Conservation (phyloP, 306 rosid species). For the Vigna mungo region DNA sequence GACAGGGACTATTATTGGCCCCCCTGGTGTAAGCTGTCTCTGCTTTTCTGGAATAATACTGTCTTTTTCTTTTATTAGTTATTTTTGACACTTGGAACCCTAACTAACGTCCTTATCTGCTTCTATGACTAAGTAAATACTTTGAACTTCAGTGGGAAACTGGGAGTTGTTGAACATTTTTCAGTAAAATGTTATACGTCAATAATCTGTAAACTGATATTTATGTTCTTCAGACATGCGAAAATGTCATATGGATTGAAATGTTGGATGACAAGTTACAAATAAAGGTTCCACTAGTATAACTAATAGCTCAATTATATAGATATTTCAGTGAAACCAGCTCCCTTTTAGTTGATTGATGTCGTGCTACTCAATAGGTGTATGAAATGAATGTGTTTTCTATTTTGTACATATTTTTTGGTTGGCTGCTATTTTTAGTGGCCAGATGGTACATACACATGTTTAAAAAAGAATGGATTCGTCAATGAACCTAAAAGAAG, state of each 20-base stretch:
- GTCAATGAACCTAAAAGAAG: neutral
- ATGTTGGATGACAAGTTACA: neutral
- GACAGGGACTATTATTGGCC: conserved; percentile 98
- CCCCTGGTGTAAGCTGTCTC: conserved; percentile 75
- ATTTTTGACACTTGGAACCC: neutral
- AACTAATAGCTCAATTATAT: neutral
- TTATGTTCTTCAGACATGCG: neutral
- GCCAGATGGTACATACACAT: neutral
- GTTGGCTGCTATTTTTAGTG: neutral
- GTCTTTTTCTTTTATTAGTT: conserved; percentile 7
- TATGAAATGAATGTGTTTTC: neutral
- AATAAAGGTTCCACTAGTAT: neutral
- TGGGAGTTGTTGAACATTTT: neutral
- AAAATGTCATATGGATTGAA: neutral
- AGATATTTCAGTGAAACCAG: neutral
- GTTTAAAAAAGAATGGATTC: neutral
- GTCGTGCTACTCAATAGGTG: neutral
- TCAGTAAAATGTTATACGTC: neutral
- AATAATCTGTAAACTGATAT: neutral
- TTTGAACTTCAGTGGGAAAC: conserved; percentile 10
- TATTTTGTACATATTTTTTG: neutral
- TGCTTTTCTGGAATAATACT: conserved; percentile 4
- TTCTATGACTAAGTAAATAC: neutral
- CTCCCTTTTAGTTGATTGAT: neutral
- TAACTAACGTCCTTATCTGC: neutral